These are phyloP conservation scores for Ascochyta lentis DNA, from an alignment of 2,329 filamentous ascomycete genomes.

Conservation along the genomic window DNA sequence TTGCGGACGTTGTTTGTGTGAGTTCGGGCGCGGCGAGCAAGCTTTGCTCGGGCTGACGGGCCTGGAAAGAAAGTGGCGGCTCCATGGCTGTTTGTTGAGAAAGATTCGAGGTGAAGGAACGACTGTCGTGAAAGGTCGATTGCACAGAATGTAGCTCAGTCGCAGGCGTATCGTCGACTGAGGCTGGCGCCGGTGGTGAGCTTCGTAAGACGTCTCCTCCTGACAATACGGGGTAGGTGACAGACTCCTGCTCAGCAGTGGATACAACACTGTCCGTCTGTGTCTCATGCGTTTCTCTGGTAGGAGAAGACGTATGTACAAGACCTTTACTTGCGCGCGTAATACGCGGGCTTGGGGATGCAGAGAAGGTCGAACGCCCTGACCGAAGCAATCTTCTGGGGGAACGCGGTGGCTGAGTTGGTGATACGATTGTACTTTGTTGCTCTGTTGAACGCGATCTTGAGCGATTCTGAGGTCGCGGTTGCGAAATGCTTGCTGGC, in stretches of 20 bases:
- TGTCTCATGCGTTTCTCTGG: background rate
- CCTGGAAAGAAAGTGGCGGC: conserved; percentile 30
- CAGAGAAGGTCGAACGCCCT: conserved; percentile 5
- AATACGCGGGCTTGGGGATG: conserved; percentile 4
- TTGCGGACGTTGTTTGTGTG: conserved; percentile 42
- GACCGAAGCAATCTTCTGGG: conserved; percentile 1
- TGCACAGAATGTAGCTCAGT: conserved; percentile 14
- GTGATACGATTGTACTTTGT: conserved; percentile 1
- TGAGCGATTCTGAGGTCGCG: background rate
- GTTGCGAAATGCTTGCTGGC: background rate
- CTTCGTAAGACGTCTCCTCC: conserved; percentile 18
- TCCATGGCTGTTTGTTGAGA: conserved; percentile 33
- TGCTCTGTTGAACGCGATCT: background rate
- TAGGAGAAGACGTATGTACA: background rate
- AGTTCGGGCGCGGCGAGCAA: conserved; percentile 48
- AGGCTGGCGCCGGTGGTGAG: conserved; percentile 17
- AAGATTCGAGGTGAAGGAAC: conserved; percentile 34
- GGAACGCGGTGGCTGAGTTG: conserved; percentile 2
- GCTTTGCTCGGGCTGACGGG: conserved; percentile 28
- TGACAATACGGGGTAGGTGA: background rate
- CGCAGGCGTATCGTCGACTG: conserved; percentile 12
- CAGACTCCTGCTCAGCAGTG: background rate
- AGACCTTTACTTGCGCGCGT: background rate
- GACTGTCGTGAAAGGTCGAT: conserved; percentile 22
- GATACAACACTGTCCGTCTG: background rate